A percentile compares a stretch with the other conserved stretches of the same genome.
Conservation (phyloP, 306 rosid species). For the Prinsepia uniflora region DNA sequence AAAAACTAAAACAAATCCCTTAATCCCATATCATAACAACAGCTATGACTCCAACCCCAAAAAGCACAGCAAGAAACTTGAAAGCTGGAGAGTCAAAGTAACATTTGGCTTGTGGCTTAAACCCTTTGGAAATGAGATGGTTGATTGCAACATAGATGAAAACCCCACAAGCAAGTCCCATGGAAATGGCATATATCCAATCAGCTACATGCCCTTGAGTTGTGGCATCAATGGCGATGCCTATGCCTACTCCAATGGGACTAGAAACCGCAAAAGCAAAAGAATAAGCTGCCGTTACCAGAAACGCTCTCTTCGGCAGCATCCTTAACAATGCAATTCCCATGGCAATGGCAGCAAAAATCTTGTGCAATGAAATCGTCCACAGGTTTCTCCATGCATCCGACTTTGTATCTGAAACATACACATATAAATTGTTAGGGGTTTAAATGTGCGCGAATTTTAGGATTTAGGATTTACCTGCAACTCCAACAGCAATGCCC, state of each 20-base stretch:
- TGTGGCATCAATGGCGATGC: conserved; percentile 69
- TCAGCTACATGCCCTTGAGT: conserved; percentile 59
- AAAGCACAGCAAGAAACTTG: conserved; percentile 62
- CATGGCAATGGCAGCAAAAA: conserved; percentile 79
- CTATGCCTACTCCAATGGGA: conserved; percentile 74
- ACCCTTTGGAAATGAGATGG: conserved; percentile 71
- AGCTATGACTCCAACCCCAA: conserved; percentile 61
- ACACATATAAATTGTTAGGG: background rate
- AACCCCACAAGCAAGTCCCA: conserved; percentile 76
- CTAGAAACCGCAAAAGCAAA: conserved; percentile 69
- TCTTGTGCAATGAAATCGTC: conserved; percentile 79
- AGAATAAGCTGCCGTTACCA: conserved; percentile 44
- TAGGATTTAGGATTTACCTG: conserved; percentile 35
- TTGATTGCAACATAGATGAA: conserved; percentile 75
- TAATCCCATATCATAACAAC: conserved; percentile 79
- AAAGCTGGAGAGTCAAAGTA: conserved; percentile 48
- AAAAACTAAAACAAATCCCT: background rate
- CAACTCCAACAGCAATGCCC: conserved; percentile 75
- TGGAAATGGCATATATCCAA: conserved; percentile 70
- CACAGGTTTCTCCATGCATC: conserved; percentile 87
- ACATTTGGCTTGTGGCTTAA: conserved; percentile 33
- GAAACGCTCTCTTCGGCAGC: conserved; percentile 62
- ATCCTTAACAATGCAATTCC: conserved; percentile 70
- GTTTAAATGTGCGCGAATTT: no score
- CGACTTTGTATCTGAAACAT: conserved; percentile 34